These are phyloP conservation scores for Platanthera guangdongensis DNA, from an alignment of 106 monocot genomes.

Conservation along the genomic window DNA sequence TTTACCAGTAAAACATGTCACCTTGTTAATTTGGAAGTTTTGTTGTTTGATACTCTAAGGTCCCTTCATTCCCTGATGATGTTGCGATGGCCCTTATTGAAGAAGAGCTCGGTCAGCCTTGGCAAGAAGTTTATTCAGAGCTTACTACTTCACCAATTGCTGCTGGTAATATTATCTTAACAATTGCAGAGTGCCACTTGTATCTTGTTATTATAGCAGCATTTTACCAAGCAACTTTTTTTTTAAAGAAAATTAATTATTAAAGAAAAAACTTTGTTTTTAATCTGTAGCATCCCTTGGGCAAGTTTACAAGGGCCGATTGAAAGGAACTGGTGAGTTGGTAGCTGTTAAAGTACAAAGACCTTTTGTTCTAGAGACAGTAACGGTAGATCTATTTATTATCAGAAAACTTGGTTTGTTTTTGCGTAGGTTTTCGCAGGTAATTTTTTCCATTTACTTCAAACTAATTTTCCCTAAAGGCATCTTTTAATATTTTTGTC, in stretches of 20 bases:
- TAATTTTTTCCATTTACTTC: constrained; percentile 19
- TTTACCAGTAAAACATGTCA: not conserved
- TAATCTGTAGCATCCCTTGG: constrained; percentile 79
- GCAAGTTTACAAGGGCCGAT: constrained; percentile 94
- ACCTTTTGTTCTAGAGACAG: constrained; percentile 95
- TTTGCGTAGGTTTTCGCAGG: constrained; percentile 87
- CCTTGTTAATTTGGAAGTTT: constrained; percentile 13
- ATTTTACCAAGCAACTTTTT: not conserved
- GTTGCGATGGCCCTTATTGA: constrained; percentile 85
- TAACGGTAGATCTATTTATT: constrained; percentile 88
- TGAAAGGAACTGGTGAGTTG: constrained; percentile 90
- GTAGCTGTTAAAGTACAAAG: constrained; percentile 98
- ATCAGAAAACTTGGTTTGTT: constrained; percentile 85
- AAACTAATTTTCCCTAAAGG: not conserved
- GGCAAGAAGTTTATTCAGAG: constrained; percentile 82
- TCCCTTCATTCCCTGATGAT: constrained; percentile 99
- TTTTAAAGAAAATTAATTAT: not conserved
- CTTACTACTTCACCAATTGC: constrained; percentile 90
- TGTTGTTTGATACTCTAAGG: constrained; percentile 37
- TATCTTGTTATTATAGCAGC: not conserved
- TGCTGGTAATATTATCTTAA: constrained; percentile 57
- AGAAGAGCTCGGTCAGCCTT: constrained; percentile 90
- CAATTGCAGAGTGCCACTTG: not conserved
- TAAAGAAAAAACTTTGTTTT: not conserved
- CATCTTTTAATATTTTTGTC: constrained; percentile 4